Evolutionary conservation across 768 basidiomycete genomes (phyloP).

Genomic region (Ephemerocybe angulata): DNA sequence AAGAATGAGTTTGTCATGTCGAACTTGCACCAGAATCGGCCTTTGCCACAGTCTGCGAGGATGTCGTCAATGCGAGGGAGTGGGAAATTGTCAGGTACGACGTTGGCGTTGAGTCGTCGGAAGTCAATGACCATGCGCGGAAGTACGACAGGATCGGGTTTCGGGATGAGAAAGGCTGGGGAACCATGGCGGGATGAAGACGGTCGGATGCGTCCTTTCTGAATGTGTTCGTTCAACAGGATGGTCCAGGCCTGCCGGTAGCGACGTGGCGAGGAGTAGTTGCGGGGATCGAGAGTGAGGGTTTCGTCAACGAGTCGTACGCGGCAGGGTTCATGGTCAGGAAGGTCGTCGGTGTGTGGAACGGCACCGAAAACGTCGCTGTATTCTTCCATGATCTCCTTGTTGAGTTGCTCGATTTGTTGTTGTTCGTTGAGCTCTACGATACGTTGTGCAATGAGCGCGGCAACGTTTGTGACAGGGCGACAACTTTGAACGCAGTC

Average conservation of each 20-base stretch:
- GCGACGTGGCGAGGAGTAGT: slow-evolving; percentile 28
- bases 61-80: slow-evolving; percentile 21
- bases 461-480: not conserved
- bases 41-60: slow-evolving; percentile 17
- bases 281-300: slow-evolving; percentile 12
- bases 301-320: slow-evolving; percentile 25
- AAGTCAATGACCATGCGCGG: no score
- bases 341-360: slow-evolving; percentile 13
- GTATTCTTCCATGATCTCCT: not conserved
- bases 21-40: slow-evolving; percentile 14
- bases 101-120: no score
- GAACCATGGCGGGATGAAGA: slow-evolving; percentile 28
- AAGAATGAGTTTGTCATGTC: slow-evolving; percentile 14
- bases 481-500: not conserved
- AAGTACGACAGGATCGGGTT: no score
- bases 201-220: slow-evolving; percentile 25
- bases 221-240: slow-evolving; percentile 25
- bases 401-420: not conserved
- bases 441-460: not conserved
- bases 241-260: slow-evolving; percentile 27
- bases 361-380: slow-evolving; percentile 14
- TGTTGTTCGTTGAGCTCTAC: slow-evolving; percentile 14
- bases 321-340: not conserved
- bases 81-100: slow-evolving; percentile 18
- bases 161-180: slow-evolving; percentile 34